A percentile compares a stretch with the other conserved stretches of the same genome.
Conservation (phyloP, 805 yeast species). For the Helenozyma rhizophorensis region DNA sequence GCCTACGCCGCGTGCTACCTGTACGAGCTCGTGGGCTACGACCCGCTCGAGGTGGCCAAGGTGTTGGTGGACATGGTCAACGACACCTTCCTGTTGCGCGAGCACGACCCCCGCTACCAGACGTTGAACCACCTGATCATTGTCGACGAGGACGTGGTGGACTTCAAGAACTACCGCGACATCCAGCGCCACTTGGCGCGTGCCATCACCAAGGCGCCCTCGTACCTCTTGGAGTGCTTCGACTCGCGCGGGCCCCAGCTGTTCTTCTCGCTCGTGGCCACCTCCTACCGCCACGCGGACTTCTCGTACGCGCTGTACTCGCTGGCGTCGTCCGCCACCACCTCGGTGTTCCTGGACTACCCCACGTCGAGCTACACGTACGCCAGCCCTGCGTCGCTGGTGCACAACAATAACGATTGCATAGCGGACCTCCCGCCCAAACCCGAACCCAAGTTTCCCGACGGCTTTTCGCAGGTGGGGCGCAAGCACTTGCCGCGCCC, state of each 20-base stretch:
- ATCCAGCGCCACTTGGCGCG: conserved; percentile 8
- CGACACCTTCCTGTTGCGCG: conserved; percentile 22
- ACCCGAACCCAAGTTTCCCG: conserved; percentile 1
- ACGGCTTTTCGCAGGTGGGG: conserved; percentile 1
- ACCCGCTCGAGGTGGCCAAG: conserved; percentile 17
- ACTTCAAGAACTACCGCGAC: conserved; percentile 3
- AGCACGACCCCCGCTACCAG: conserved; percentile 21
- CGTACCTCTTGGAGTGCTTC: conserved; percentile 10
- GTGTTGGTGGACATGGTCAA: conserved; percentile 31
- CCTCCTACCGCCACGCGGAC: background rate
- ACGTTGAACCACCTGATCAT: conserved; percentile 14
- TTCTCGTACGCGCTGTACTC: conserved; percentile 1
- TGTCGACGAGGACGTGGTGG: conserved; percentile 2
- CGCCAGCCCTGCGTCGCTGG: conserved; percentile 1
- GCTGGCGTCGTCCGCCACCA: background rate
- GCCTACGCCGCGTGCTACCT: conserved; percentile 48
- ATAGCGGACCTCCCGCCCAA: background rate
- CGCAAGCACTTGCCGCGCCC: conserved; percentile 3
- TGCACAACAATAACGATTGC: background rate
- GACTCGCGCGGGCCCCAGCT: conserved; percentile 12
- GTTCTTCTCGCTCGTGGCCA: conserved; percentile 5
- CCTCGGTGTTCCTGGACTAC: conserved; percentile 5
- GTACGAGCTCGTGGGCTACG: conserved; percentile 27
- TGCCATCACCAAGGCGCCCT: conserved; percentile 10
- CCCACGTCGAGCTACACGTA: conserved; percentile 4